Evolutionary conservation across 139 green algal species (phyloP), one percentile per base, ranked within the genome.

Genomic region (Chlamydomonas sphaeroides): DNA sequence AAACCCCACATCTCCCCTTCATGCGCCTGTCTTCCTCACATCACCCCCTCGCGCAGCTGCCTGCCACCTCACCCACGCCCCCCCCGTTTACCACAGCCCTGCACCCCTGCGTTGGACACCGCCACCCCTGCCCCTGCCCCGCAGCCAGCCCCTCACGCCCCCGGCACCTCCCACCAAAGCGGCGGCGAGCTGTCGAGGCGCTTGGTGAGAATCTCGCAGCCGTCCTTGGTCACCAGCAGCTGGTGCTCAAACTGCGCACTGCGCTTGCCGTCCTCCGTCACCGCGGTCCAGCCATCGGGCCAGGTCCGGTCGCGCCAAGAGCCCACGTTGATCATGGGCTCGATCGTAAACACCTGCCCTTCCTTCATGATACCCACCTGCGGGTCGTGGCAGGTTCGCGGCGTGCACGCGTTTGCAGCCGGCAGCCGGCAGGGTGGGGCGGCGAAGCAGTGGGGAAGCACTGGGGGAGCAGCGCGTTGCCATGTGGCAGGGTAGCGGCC

Each of bases 211-310:
- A 98, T 68, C 68, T 98, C 95, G 53, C 88, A 94, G 10, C 95
- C 95, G 28, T 75, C 83, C n/a, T 84, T 79, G 10, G 95, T 98
- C 14, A 99, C 94, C 11, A 98, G 15, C 49, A 99, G 56, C 35
- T 97, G 94, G 88, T 98, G 95, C 90, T 99, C 97, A 90, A 99
- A 99, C 90, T 99, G 97, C 18, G 97, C 97, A 51, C 89, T 95
- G 38, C 92, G 88, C 80, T 91, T 89, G 56, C 97, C 97, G 82
- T 99, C 97, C 63, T 89, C 80, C 18, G 97, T 99, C 4, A 94
- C 92, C 0, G 94, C 90, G 6, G 97, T 99, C 96, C 97, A 99
- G 45, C 95, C 95, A 70, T 99, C 97, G 0, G 97, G 97, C 97
- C 97, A 99, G 33, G 91, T 96, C 41, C 86, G 84, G 81, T 98